Conservation (phyloP, 345 rosid species). For the Atalantia buxifolia region DNA sequence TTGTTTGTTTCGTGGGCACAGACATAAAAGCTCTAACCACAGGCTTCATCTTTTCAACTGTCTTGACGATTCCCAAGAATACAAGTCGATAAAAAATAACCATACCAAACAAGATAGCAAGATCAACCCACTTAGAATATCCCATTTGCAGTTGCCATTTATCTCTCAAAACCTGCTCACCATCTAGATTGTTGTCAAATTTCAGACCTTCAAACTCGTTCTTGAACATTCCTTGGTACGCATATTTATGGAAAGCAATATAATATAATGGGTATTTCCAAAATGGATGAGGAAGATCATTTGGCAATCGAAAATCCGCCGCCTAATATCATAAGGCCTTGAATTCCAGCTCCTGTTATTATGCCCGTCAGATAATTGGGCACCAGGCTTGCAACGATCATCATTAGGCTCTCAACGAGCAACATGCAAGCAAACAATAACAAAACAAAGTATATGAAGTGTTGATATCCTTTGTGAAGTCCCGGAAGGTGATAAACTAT, state of each 20-base stretch:
- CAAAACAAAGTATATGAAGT: slow-evolving; percentile 31
- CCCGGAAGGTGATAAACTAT: slow-evolving; percentile 31
- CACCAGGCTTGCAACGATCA: slow-evolving; percentile 46
- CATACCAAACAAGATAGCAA: slow-evolving; percentile 42
- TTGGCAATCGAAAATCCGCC: slow-evolving; percentile 52
- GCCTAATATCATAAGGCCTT: slow-evolving; percentile 42
- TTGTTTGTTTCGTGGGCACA: background rate
- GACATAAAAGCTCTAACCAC: background rate
- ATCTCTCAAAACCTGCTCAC: slow-evolving; percentile 26
- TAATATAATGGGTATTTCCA: slow-evolving; percentile 50
- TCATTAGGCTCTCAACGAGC: slow-evolving; percentile 56
- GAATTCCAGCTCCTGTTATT: slow-evolving; percentile 51
- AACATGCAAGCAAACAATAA: slow-evolving; percentile 38
- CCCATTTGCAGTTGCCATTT: slow-evolving; percentile 43
- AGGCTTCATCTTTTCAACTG: slow-evolving; percentile 29
- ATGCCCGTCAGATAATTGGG: slow-evolving; percentile 55
- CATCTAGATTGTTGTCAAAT: slow-evolving; percentile 11
- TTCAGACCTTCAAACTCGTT: slow-evolving; percentile 47
- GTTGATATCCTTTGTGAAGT: slow-evolving; percentile 31
- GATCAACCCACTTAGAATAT: slow-evolving; percentile 54
- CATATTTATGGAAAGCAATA: slow-evolving; percentile 48
- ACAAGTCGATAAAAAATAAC: slow-evolving; percentile 29
- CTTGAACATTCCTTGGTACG: slow-evolving; percentile 46
- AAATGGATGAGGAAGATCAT: slow-evolving; percentile 36
- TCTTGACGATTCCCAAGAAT: slow-evolving; percentile 33